phyloP scores from a whole-genome alignment of 345 rosid species.

The Gossypium turneri region DNA sequence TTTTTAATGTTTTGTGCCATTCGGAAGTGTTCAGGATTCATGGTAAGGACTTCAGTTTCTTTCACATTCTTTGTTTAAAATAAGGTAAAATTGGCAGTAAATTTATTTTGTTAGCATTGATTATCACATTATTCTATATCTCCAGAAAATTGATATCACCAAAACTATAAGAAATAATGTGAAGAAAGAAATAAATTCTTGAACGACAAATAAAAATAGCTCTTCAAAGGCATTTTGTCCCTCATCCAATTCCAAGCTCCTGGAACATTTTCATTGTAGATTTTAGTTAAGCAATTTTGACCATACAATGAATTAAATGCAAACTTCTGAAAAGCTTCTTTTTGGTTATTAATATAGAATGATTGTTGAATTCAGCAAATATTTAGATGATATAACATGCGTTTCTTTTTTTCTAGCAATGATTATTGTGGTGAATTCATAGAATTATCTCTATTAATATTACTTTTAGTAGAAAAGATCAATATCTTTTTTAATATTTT shows the following conservation, averaged over 20 bases:
- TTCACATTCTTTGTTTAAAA: neutral
- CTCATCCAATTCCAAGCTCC: neutral
- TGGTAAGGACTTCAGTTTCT: slow-evolving; percentile 28
- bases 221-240: neutral
- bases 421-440: neutral
- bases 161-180: neutral
- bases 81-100: neutral
- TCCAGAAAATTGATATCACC: neutral
- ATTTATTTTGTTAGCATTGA: neutral
- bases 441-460: neutral
- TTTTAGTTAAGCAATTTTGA: neutral
- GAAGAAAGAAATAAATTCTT: neutral
- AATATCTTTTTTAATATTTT: neutral
- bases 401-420: neutral
- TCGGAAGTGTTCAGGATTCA: slow-evolving; percentile 33
- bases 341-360: neutral
- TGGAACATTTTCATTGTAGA: neutral
- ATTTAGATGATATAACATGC: neutral
- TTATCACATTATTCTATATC: neutral
- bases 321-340: neutral
- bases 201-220: neutral
- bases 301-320: neutral
- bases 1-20: slow-evolving; percentile 34
- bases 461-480: neutral
- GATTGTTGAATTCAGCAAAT: neutral